Evolutionary conservation across 2,329 filamentous ascomycete species (phyloP).

Genomic region (Aureobasidium sp.): DNA sequence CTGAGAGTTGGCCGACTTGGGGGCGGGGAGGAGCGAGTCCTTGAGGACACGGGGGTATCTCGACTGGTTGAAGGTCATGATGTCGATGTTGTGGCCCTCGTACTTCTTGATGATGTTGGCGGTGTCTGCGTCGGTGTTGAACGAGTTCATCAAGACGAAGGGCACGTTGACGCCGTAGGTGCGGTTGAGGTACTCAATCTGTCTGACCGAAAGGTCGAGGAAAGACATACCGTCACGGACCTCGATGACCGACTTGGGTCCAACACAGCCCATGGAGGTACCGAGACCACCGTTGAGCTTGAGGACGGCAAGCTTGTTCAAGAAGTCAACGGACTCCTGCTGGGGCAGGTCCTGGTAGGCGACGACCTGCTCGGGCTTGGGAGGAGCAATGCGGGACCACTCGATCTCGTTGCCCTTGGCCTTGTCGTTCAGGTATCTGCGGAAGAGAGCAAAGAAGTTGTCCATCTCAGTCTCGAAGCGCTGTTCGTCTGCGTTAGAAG

Average conservation of each 20-base stretch:
- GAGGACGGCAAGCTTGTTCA: constrained; percentile 94
- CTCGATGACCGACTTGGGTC: constrained; percentile 98
- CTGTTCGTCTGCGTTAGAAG: constrained; percentile 28
- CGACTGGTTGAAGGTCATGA: constrained; percentile 99
- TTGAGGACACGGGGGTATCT: constrained; percentile 96
- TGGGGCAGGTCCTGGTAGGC: constrained; percentile 88
- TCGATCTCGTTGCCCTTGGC: constrained; percentile 94
- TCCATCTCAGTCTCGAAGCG: constrained; percentile 99
- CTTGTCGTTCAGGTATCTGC: constrained; percentile 96
- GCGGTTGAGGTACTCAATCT: constrained; percentile 98
- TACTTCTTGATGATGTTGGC: constrained; percentile 99
- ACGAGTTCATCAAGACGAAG: constrained; percentile 99
- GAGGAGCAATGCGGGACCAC: constrained; percentile 94
- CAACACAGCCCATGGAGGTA: constrained; percentile 99
- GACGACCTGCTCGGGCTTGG: constrained; percentile 87
- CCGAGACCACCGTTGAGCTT: constrained; percentile 99
- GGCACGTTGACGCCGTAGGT: constrained; percentile 96
- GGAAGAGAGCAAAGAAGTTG: constrained; percentile 99
- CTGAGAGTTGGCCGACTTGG: constrained; percentile 78
- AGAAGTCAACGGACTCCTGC: constrained; percentile 83
- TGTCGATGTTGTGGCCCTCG: constrained; percentile 99
- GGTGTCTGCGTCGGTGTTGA: constrained; percentile 98
- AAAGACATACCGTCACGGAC: constrained; percentile 99
- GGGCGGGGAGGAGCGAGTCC: constrained; percentile 93
- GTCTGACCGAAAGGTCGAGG: constrained; percentile 94